These are phyloP conservation scores for Ottelia alismoides DNA, from an alignment of 106 monocot genomes.

Conservation along the genomic window DNA sequence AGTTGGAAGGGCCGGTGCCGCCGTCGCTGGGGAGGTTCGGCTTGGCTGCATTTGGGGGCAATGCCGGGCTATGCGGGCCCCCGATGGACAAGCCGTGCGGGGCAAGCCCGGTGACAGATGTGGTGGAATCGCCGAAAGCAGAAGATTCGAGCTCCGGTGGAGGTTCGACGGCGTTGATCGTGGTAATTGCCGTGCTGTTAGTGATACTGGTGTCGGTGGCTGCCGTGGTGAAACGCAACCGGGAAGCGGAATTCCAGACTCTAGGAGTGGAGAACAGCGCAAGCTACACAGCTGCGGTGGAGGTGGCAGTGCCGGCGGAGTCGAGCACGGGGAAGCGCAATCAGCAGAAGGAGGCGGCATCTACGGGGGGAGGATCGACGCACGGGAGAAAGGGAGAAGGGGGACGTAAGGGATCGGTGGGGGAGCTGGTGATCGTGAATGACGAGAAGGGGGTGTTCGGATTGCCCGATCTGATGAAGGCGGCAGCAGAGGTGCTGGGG, in stretches of 20 bases:
- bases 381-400: no score
- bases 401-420: background rate
- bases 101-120: slow-evolving; percentile 2
- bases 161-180: background rate
- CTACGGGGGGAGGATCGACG: background rate
- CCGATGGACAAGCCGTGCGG: slow-evolving; percentile 4
- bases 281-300: background rate
- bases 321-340: background rate
- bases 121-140: no score
- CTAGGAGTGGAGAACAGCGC: slow-evolving; percentile 2
- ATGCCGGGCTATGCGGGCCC: slow-evolving; percentile 32
- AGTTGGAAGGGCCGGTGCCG: slow-evolving; percentile 44
- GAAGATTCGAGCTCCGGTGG: background rate
- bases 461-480: slow-evolving; percentile 72
- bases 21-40: slow-evolving; percentile 27
- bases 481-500: slow-evolving; percentile 80
- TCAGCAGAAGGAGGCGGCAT: background rate
- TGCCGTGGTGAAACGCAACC: background rate
- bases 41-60: slow-evolving; percentile 33
- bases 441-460: slow-evolving; percentile 40
- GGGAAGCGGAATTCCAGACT: background rate
- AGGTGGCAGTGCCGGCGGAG: background rate
- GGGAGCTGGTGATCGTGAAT: slow-evolving; percentile 38
- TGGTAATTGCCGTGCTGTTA: slow-evolving; percentile 3
- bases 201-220: slow-evolving; percentile 4